phyloP scores from a whole-genome alignment of 352 stramenopile species.

The Phytophthora vignae region DNA sequence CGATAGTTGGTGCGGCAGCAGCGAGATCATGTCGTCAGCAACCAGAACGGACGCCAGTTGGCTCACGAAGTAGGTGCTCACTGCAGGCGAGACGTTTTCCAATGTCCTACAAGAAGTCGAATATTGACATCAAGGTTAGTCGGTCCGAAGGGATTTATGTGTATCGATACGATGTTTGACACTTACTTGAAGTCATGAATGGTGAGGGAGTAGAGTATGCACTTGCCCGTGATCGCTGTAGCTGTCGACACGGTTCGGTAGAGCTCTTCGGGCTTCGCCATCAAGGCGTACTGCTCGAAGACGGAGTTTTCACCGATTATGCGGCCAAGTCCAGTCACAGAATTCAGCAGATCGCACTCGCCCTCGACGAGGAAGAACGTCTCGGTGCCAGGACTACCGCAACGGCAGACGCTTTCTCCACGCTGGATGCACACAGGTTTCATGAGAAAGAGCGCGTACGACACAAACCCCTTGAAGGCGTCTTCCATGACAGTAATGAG shows the following conservation, averaged over 20 bases:
- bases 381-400: conserved; percentile 71
- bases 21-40: conserved; percentile 73
- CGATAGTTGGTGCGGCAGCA: conserved; percentile 53
- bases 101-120: conserved; percentile 43
- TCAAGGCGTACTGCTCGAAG: conserved; percentile 87
- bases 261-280: conserved; percentile 70
- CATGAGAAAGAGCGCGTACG: conserved; percentile 84
- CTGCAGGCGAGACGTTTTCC: conserved; percentile 73
- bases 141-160: neutral
- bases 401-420: conserved; percentile 80
- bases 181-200: conserved; percentile 83
- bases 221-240: conserved; percentile 74
- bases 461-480: conserved; percentile 91
- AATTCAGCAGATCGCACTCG: conserved; percentile 85
- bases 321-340: conserved; percentile 57
- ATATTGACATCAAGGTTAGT: neutral
- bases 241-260: conserved; percentile 81
- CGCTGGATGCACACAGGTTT: conserved; percentile 76
- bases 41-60: conserved; percentile 77
- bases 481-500: conserved; percentile 90
- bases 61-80: conserved; percentile 85
- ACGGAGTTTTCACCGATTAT: conserved; percentile 76
- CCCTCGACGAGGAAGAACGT: conserved; percentile 90
- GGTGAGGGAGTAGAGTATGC: conserved; percentile 82
- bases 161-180: neutral